Percentiles rank a stretch among this genome's conserved stretches.
Evolutionary conservation across 495 filamentous ascomycete genomes (phyloP).

Genomic region (Trichoderma virens): DNA sequence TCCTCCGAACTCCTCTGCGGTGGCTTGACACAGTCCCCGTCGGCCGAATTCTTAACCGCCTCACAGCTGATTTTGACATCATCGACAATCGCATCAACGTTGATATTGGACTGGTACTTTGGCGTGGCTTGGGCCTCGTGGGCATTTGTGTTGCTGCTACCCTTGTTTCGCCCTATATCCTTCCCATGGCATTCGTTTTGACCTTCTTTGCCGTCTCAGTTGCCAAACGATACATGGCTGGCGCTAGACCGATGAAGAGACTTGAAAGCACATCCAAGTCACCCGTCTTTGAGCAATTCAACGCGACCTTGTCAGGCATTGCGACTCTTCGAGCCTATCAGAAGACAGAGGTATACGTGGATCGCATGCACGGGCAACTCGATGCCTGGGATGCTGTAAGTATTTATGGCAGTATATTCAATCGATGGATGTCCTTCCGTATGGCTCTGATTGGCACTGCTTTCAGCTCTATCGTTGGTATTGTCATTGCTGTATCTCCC

Average conservation of each 20-base stretch:
- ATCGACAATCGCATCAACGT: slow-evolving; percentile 59
- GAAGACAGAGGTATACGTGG: slow-evolving; percentile 54
- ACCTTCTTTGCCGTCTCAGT: slow-evolving; percentile 49
- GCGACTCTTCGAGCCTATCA: slow-evolving; percentile 69
- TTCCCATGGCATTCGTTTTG: slow-evolving; percentile 48
- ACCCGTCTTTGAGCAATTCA: slow-evolving; percentile 72
- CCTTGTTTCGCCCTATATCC: slow-evolving; percentile 55
- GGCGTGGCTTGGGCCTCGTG: slow-evolving; percentile 43
- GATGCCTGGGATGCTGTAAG: slow-evolving; percentile 55
- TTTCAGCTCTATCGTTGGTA: slow-evolving; percentile 58
- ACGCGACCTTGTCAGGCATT: slow-evolving; percentile 60
- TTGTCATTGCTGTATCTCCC: slow-evolving; percentile 53
- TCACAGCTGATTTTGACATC: slow-evolving; percentile 67
- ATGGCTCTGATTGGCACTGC: slow-evolving; percentile 63
- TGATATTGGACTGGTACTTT: slow-evolving; percentile 48
- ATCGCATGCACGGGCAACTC: slow-evolving; percentile 57
- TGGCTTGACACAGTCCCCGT: slow-evolving; percentile 80
- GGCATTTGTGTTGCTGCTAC: slow-evolving; percentile 53
- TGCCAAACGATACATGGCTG: slow-evolving; percentile 54
- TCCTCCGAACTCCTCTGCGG: slow-evolving; percentile 62
- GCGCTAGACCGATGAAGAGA: slow-evolving; percentile 67
- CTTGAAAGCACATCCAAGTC: slow-evolving; percentile 66
- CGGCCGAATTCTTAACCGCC: slow-evolving; percentile 71
- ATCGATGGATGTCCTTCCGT: slow-evolving; percentile 66
- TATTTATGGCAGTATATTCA: slow-evolving; percentile 65